Evolutionary conservation across 2,329 filamentous ascomycete genomes (phyloP).

Genomic region (Cercospora sp.): DNA sequence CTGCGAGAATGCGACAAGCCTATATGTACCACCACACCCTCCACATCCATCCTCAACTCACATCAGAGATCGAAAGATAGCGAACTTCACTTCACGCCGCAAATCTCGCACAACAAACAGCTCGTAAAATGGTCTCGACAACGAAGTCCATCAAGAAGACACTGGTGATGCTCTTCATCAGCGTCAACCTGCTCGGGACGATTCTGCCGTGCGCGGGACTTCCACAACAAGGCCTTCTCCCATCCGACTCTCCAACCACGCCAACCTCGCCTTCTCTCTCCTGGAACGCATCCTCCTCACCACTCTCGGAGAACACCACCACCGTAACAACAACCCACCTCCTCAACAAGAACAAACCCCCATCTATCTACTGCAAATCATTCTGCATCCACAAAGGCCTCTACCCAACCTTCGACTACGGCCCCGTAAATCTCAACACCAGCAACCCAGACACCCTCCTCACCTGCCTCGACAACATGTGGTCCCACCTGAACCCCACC

Average conservation of each 20-base stretch:
- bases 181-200: background rate
- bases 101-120: background rate
- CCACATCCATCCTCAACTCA: background rate
- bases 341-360: background rate
- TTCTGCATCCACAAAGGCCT: background rate
- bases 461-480: background rate
- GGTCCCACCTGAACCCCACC: background rate
- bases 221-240: background rate
- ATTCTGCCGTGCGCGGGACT: background rate
- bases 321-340: background rate
- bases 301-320: background rate
- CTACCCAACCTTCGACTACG: background rate
- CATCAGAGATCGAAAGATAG: background rate
- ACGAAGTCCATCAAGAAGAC: background rate
- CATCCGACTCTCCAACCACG: background rate
- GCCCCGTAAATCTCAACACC: background rate
- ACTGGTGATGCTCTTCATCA: background rate
- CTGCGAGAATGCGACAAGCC: background rate
- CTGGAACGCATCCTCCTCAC: background rate
- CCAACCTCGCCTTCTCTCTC: background rate
- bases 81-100: background rate
- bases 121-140: background rate
- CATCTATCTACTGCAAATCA: background rate
- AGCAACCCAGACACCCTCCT: background rate
- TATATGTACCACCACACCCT: background rate